These are phyloP conservation scores for Macrophomina phaseolina DNA, from an alignment of 2,329 filamentous ascomycete genomes.

Conservation along the genomic window DNA sequence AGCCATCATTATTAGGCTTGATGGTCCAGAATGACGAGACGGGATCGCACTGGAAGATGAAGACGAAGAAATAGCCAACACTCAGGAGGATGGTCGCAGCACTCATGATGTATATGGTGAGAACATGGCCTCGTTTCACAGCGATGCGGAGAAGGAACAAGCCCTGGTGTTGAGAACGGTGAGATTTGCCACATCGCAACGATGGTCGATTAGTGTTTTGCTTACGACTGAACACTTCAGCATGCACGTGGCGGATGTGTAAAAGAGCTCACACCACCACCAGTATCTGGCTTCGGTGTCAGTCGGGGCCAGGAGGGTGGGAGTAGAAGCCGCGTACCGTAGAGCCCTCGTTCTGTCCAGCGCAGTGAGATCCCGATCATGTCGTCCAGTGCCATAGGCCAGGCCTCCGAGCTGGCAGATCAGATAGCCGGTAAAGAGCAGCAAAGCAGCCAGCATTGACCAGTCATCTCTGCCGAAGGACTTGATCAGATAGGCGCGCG, in stretches of 20 bases:
- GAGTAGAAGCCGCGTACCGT: constrained; percentile 31
- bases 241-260: constrained; percentile 54
- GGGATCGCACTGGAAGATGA: constrained; percentile 60
- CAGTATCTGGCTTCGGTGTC: constrained; percentile 45
- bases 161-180: constrained; percentile 21
- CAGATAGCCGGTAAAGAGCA: constrained; percentile 49
- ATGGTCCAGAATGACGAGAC: constrained; percentile 58
- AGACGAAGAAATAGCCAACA: constrained; percentile 56
- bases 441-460: constrained; percentile 47
- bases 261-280: constrained; percentile 63
- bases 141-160: constrained; percentile 62
- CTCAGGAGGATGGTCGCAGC: constrained; percentile 52
- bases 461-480: constrained; percentile 50
- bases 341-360: constrained; percentile 38
- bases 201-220: not conserved
- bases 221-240: constrained; percentile 57
- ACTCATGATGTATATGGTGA: constrained; percentile 55
- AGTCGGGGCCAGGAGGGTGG: constrained; percentile 26
- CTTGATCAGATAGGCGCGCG: constrained; percentile 44
- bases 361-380: constrained; percentile 41
- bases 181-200: not conserved
- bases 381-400: constrained; percentile 47
- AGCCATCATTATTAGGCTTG: constrained; percentile 46
- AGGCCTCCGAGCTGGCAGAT: constrained; percentile 48
- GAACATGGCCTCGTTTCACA: constrained; percentile 50